Conservation (phyloP, 257 asterid species). For the Scutellaria galericulata region DNA sequence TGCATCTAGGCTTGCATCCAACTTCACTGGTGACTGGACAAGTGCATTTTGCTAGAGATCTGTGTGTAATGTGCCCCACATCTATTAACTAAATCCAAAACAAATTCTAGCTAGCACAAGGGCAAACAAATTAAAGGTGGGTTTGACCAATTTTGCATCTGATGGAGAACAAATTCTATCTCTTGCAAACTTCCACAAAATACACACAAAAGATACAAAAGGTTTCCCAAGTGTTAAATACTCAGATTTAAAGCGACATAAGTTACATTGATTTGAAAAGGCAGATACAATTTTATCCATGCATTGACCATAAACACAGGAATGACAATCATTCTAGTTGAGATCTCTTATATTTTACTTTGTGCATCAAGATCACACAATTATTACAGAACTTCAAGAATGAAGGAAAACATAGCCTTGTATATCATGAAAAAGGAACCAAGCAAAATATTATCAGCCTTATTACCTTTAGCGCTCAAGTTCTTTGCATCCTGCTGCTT, state of each 20-base stretch:
- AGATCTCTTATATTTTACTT: conserved; percentile 12
- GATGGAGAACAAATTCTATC: conserved; percentile 21
- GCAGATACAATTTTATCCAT: conserved; percentile 20
- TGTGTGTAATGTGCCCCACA: no score
- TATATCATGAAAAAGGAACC: conserved; percentile 35
- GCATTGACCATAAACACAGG: background rate
- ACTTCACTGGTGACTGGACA: no score
- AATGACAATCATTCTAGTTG: conserved; percentile 3
- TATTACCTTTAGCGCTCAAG: conserved; percentile 91
- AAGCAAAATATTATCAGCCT: conserved; percentile 35
- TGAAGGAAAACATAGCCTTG: conserved; percentile 29
- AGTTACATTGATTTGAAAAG: background rate
- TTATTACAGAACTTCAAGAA: conserved; percentile 13
- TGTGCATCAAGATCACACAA: conserved; percentile 25
- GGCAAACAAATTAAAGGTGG: conserved; percentile 15
- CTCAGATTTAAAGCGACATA: background rate
- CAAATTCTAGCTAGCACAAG: conserved; percentile 21
- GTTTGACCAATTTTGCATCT: conserved; percentile 18
- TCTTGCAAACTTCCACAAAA: conserved; percentile 1
- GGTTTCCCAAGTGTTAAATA: background rate
- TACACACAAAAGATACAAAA: background rate
- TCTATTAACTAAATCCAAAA: no score
- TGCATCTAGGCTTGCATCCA: no score
- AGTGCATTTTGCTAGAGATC: no score
- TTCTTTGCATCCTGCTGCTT: conserved; percentile 96